Evolutionary conservation across 306 rosid genomes (phyloP).

Genomic region (Quercus robur): DNA sequence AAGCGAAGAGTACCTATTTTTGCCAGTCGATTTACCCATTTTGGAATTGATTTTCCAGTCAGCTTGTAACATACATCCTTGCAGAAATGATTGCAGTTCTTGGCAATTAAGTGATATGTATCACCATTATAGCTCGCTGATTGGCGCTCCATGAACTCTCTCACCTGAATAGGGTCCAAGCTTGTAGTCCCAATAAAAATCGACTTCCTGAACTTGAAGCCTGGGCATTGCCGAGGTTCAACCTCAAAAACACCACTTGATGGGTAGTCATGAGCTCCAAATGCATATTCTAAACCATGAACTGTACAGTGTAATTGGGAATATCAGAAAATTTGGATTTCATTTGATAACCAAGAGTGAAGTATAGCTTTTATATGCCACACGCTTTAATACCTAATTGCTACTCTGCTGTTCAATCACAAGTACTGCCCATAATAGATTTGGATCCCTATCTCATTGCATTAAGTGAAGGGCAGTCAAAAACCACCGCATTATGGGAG

Average conservation of each 20-base stretch:
- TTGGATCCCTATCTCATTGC: neutral
- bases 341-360: slow-evolving; percentile 4
- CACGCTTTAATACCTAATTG: neutral
- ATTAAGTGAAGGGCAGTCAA: neutral
- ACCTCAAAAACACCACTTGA: slow-evolving; percentile 97
- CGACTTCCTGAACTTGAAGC: slow-evolving; percentile 91
- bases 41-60: slow-evolving; percentile 91
- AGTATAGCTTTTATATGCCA: neutral
- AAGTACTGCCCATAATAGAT: neutral
- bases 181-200: slow-evolving; percentile 85
- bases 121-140: slow-evolving; percentile 80
- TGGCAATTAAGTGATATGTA: slow-evolving; percentile 85
- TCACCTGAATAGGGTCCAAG: slow-evolving; percentile 66
- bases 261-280: slow-evolving; percentile 96
- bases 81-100: slow-evolving; percentile 99
- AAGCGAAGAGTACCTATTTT: slow-evolving; percentile 68
- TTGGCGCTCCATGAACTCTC: slow-evolving; percentile 90
- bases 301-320: slow-evolving; percentile 47
- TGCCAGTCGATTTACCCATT: slow-evolving; percentile 96
- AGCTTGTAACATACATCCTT: slow-evolving; percentile 81
- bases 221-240: slow-evolving; percentile 96
- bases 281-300: slow-evolving; percentile 93
- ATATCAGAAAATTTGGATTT: slow-evolving; percentile 22
- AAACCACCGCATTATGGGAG: neutral
- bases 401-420: neutral